These are phyloP conservation scores for Inga laurina DNA, from an alignment of 306 rosid genomes.

Conservation along the genomic window DNA sequence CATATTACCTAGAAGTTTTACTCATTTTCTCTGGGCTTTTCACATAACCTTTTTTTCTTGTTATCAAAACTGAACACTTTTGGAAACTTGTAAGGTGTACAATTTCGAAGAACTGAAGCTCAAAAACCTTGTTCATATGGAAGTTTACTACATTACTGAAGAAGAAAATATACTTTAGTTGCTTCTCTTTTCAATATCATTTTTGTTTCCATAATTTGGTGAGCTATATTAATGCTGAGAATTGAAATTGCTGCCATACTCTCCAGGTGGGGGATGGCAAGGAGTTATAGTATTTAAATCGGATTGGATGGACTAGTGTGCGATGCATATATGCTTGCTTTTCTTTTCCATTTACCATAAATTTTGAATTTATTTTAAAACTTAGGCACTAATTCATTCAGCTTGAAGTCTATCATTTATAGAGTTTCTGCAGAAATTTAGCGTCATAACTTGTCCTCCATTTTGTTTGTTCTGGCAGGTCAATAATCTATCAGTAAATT, in stretches of 20 bases:
- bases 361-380: conserved; percentile 3
- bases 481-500: conserved; percentile 79
- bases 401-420: conserved; percentile 13
- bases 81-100: conserved; percentile 15
- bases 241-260: not conserved
- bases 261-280: conserved; percentile 1
- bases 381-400: not conserved
- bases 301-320: not conserved
- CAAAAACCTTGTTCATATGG: not conserved
- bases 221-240: conserved; percentile 2
- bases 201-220: conserved; percentile 13
- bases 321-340: conserved; percentile 15
- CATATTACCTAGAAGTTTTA: not conserved
- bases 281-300: not conserved
- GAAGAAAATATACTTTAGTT: not conserved
- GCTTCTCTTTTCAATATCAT: conserved; percentile 6
- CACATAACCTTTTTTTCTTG: not conserved
- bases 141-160: conserved; percentile 6
- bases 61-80: conserved; percentile 18
- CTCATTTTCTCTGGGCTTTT: conserved; percentile 8
- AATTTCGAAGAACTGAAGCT: conserved; percentile 4
- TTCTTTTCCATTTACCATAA: conserved; percentile 1
- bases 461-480: conserved; percentile 58
- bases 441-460: conserved; percentile 28
- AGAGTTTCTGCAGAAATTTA: conserved; percentile 14